These are phyloP conservation scores for Venturia carpophila DNA, from an alignment of 2,329 filamentous ascomycete genomes.

Conservation along the genomic window DNA sequence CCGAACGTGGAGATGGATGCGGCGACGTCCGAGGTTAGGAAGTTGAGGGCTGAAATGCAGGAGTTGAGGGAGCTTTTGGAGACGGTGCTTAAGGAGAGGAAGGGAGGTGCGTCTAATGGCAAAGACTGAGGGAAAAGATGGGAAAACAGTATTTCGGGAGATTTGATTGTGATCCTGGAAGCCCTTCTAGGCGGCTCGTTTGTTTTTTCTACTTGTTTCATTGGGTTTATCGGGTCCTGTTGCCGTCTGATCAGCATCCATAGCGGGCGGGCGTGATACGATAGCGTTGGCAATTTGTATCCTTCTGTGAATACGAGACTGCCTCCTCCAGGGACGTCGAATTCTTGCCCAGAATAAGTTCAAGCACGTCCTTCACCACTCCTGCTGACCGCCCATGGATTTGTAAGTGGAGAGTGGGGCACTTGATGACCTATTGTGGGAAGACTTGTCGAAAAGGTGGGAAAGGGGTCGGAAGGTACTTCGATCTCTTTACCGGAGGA, in stretches of 20 bases:
- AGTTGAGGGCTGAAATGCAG: conserved; percentile 37
- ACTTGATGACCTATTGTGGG: too few species aligned
- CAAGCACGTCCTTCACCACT: too few species aligned
- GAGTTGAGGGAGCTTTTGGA: conserved; percentile 34
- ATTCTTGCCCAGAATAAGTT: too few species aligned
- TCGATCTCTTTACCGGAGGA: too few species aligned
- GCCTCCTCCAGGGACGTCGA: too few species aligned
- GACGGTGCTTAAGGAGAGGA: conserved; percentile 15
- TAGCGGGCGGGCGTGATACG: not conserved
- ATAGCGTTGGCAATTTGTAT: not conserved
- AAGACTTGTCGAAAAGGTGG: too few species aligned
- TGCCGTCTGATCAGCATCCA: not conserved
- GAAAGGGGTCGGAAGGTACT: too few species aligned
- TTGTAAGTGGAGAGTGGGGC: too few species aligned
- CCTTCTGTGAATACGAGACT: not conserved
- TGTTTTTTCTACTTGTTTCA: not conserved
- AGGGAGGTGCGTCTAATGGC: not conserved
- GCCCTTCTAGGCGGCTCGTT: too few species aligned
- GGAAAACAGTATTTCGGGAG: not conserved
- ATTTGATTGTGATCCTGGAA: not conserved
- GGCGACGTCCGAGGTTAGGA: conserved; percentile 56
- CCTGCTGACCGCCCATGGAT: too few species aligned
- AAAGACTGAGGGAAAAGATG: not conserved
- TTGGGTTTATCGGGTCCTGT: not conserved
- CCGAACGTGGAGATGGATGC: conserved; percentile 77